A percentile compares a stretch with the other conserved stretches of the same genome.
Conservation (phyloP, 805 yeast species). For the Wickerhamomyces sydowiorum region DNA sequence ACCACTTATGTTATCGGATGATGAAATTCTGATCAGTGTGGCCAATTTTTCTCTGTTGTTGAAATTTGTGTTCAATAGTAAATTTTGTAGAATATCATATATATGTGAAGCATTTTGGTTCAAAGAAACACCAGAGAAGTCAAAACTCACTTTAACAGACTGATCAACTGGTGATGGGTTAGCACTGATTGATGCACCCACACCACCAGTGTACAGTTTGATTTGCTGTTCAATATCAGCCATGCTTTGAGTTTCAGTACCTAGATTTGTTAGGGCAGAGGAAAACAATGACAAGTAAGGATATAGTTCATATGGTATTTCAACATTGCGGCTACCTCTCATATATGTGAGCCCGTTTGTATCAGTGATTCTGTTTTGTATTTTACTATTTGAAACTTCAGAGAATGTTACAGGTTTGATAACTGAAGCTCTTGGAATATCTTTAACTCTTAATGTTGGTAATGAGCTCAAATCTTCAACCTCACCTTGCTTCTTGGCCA, state of each 20-base stretch:
- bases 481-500: slow-evolving; percentile 59
- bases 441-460: slow-evolving; percentile 71
- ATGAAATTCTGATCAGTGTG: slow-evolving; percentile 65
- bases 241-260: slow-evolving; percentile 68
- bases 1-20: slow-evolving; percentile 70
- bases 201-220: slow-evolving; percentile 79
- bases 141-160: slow-evolving; percentile 46
- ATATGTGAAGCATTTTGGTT: slow-evolving; percentile 56
- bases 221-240: slow-evolving; percentile 83
- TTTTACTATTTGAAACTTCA: slow-evolving; percentile 21
- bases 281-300: slow-evolving; percentile 73
- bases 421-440: slow-evolving; percentile 59
- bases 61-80: slow-evolving; percentile 67
- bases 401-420: slow-evolving; percentile 25
- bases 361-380: slow-evolving; percentile 49
- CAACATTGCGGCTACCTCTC: slow-evolving; percentile 57
- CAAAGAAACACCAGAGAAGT: slow-evolving; percentile 64
- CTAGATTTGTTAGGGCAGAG: slow-evolving; percentile 77
- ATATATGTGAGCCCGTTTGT: slow-evolving; percentile 82
- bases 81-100: slow-evolving; percentile 60
- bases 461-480: slow-evolving; percentile 71
- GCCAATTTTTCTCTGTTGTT: slow-evolving; percentile 61
- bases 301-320: slow-evolving; percentile 55
- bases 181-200: slow-evolving; percentile 55
- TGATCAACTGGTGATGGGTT: slow-evolving; percentile 49